Evolutionary conservation across 768 basidiomycete genomes (phyloP), one percentile per base, ranked within the genome.

Genomic region (Suillus alpinus): DNA sequence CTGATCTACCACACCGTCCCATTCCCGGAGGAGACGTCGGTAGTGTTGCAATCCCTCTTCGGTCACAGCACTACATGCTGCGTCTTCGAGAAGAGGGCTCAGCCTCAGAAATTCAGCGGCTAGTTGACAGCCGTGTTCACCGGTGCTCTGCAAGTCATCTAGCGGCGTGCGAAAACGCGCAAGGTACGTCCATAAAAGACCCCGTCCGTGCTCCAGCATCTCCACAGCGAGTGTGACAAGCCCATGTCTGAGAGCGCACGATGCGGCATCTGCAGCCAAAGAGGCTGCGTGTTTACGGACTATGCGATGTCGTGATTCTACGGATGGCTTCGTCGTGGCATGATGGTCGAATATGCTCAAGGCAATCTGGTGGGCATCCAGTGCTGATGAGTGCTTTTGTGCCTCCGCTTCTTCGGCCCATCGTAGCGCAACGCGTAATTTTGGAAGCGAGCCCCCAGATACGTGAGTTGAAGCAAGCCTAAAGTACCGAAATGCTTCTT

Each of bases 111-210:
- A 69, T 8, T 61, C 62, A 20, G 70, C 62, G 31, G 66, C 65
- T 57, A 66, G 59, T 8, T 65, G 62, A 20, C 49, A 36, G 0
- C 63, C 71, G 8, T 64, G 58, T 16, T 66, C 58, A 14, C 70
- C 69, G 14, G 49, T 59, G 37, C 56, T 57, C 36, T 68, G 68
- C 39, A 76, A 53, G 18, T 68, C 66, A 31, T 75, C 72, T 59
- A 75, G 55, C 36, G 64, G 58, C 6, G 68, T 69, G 36, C 64
- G 65, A 8, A 56, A 67, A 20, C 68, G 71, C 53, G 65, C 70
- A 1, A 72, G 60, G 39, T 77, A 76, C 16, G 65, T 62, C 77
- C 76, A 78, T 56, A 77, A 34, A 8, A 75, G n/a, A 5, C 70
- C 70, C 16, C 77, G 66, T 3, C 73, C 76, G 13, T 60, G 57